These are phyloP conservation scores for Psidium guajava DNA, from an alignment of 345 rosid genomes.

Conservation along the genomic window DNA sequence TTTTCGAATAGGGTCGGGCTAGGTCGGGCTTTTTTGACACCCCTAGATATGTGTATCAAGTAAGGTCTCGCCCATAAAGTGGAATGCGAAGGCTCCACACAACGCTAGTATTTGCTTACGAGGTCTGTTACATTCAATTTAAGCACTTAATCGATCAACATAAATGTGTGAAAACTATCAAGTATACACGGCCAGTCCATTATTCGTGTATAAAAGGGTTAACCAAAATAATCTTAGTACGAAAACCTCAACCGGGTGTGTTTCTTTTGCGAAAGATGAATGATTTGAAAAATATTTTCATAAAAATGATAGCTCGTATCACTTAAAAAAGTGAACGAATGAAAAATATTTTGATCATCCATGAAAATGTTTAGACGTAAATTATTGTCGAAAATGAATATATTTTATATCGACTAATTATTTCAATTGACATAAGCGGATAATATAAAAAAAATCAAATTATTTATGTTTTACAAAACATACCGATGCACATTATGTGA, in stretches of 20 bases:
- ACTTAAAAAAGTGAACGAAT: not conserved
- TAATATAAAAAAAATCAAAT: not conserved
- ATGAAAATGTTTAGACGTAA: not conserved
- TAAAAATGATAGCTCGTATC: not conserved
- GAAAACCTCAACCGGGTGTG: not conserved
- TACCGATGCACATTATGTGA: not conserved
- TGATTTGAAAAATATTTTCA: not conserved
- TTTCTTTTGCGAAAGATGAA: not conserved
- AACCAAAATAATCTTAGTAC: not conserved
- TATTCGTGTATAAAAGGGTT: not conserved
- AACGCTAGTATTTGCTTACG: not conserved
- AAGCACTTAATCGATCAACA: not conserved
- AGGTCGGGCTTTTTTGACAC: no score
- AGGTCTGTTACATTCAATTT: not conserved
- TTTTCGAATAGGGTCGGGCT: no score
- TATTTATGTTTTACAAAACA: fast-evolving
- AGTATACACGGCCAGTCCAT: not conserved
- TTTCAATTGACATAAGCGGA: not conserved
- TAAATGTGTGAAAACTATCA: not conserved
- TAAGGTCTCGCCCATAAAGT: not conserved
- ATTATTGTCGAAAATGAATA: not conserved
- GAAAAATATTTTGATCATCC: no score
- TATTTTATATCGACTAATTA: not conserved
- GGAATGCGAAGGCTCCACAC: not conserved
- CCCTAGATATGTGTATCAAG: not conserved